phyloP scores from a whole-genome alignment of 2,329 filamentous ascomycete species.

The Mariannaea elegans region DNA sequence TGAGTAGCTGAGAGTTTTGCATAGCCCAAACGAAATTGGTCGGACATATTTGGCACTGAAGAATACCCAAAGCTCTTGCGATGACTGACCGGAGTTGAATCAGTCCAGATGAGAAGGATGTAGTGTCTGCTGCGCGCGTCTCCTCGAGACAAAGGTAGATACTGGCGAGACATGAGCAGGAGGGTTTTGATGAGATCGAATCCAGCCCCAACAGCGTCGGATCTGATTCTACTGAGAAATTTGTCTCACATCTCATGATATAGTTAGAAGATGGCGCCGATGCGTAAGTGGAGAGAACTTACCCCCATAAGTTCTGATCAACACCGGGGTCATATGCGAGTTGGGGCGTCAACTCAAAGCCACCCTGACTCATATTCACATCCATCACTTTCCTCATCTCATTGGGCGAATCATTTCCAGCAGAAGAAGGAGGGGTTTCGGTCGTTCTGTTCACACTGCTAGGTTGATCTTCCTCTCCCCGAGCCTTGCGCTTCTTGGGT shows the following conservation, averaged over 20 bases:
- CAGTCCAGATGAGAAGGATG: constrained; percentile 30
- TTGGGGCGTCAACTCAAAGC: constrained; percentile 23
- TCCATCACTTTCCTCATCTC: constrained; percentile 22
- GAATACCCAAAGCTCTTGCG: constrained; percentile 20
- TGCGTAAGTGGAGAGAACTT: background rate
- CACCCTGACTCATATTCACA: background rate
- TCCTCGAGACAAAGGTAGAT: constrained; percentile 38
- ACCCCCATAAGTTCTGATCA: constrained; percentile 28
- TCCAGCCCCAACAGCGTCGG: constrained; percentile 16
- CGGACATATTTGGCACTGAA: constrained; percentile 35
- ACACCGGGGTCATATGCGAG: constrained; percentile 16
- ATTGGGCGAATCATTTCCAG: constrained; percentile 10
- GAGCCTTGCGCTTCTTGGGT: constrained; percentile 37
- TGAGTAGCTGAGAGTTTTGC: constrained; percentile 39
- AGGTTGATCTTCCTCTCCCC: constrained; percentile 2
- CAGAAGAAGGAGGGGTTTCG: constrained; percentile 18
- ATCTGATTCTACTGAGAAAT: constrained; percentile 15
- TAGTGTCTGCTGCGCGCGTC: constrained; percentile 28
- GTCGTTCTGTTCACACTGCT: constrained; percentile 10
- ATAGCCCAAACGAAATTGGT: constrained; percentile 39
- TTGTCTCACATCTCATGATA: constrained; percentile 28
- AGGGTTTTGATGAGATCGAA: constrained; percentile 22
- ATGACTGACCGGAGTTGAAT: constrained; percentile 30
- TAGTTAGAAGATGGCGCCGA: constrained; percentile 16
- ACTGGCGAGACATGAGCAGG: constrained; percentile 36